These are phyloP conservation scores for Neolecta irregularis DNA, from an alignment of 1,139 yeast species.

Conservation along the genomic window DNA sequence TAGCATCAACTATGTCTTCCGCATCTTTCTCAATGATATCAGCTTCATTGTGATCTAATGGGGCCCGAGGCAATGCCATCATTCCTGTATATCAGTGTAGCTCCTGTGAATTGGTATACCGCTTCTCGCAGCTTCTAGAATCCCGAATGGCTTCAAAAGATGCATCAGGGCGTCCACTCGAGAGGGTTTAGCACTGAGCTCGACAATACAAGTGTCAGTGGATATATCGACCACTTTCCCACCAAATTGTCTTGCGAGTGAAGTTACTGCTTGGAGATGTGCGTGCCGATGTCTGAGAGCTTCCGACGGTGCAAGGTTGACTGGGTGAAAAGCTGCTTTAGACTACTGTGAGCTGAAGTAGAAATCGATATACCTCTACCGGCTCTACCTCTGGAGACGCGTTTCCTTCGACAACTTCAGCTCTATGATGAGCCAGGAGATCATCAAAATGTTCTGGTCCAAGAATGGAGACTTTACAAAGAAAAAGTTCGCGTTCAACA, in stretches of 20 bases:
- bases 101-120: too few species aligned
- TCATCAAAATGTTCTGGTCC: slow-evolving; percentile 98
- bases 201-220: slow-evolving; percentile 87
- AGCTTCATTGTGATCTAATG: slow-evolving; percentile 47
- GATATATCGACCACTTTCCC: slow-evolving; percentile 86
- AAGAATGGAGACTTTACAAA: slow-evolving; percentile 79
- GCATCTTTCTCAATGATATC: too few species aligned
- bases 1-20: too few species aligned
- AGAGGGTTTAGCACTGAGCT: slow-evolving; percentile 84
- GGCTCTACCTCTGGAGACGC: slow-evolving; percentile 13
- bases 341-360: too few species aligned
- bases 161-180: slow-evolving; percentile 76
- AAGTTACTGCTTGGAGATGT: slow-evolving; percentile 72
- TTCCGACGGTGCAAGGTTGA: slow-evolving; percentile 76
- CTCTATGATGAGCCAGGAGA: slow-evolving; percentile 66
- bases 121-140: slow-evolving; percentile 87
- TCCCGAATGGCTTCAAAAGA: slow-evolving; percentile 86
- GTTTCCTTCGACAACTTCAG: slow-evolving; percentile 14
- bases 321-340: slow-evolving; percentile 71
- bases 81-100: too few species aligned
- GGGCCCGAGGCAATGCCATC: slow-evolving; percentile 97
- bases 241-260: slow-evolving; percentile 72
- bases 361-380: too few species aligned
- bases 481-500: slow-evolving; percentile 73
- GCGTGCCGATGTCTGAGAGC: slow-evolving; percentile 86